Base-by-base conservation (phyloP, 768 basidiomycete genomes). In the Rhodotorula graminis region DNA sequence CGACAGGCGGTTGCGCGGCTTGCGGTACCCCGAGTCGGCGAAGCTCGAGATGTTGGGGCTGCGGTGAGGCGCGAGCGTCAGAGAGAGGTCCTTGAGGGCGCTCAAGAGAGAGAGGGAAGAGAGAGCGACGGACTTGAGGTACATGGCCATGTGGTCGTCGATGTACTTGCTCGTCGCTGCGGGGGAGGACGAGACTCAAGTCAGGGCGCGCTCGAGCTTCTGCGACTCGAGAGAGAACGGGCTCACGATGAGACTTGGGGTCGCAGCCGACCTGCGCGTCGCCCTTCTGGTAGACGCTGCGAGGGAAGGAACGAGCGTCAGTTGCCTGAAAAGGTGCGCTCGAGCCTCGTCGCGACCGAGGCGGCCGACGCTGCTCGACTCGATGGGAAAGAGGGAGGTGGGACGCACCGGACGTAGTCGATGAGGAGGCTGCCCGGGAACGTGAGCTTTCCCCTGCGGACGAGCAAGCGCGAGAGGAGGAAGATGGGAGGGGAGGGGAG, bases 191-290 rank as follows among this genome's bases (percentile, higher is more conserved):
- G 16, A 18, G 44, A 14, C 11, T 12, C 15, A 8, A n/a, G 47
- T n/a, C 44, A 46, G 18, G 21, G 25, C 18, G 3, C 3, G 23
- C 33, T n/a, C 27, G 47, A 10, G 31, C 47, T 21, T n/a, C 18
- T 18, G 1, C 15, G 11, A 50, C 47, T 46, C 31, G 47, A 27
- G 44, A 49, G 3, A 12, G n/a, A 44, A 37, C 9, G 5, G 33
- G 56, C 69, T 37, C 52, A 70, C 69, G 69, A 25, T 70, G 61
- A 9, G 31, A 42, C 10, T 56, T 56, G 2, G 95, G 95, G 80
- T 91, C 84, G 80, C 95, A 98, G 1, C 89, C 88, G 49, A 92
- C 77, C 53, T 79, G 84, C 75, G 86, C 78, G n/a, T 86, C 79
- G 16, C 89, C 92, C 47, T 89, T 70, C 33, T 81, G 70, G 33